Evolutionary conservation across 116 monocot genomes (phyloP), one percentile per base, ranked within the genome.

Genomic region (Zostera marina): DNA sequence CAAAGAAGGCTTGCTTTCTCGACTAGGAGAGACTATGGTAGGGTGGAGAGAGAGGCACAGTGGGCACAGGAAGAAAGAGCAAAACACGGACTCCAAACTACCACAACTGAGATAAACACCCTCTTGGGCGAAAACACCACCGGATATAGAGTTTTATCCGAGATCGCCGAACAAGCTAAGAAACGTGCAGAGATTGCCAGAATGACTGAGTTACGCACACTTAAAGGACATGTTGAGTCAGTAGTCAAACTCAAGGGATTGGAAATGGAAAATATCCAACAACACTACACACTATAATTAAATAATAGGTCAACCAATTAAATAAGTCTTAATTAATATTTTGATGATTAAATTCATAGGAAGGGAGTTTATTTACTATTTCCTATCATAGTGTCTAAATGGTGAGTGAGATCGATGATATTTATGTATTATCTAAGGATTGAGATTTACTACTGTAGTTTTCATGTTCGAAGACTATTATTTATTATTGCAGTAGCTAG

Each of bases 1-100:
- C 74, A 84, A 59, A 90, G 78, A 20, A 22, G 82, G 83, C 80
- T 75, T n/a, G 88, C 88, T 2, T 92, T 92, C 70, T 82, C 80
- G 20, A 68, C 72, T 5, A 70, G 53, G 63, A 77, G 77, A 63
- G 80, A 84, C 48, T 84, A 84, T 45, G 84, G 80, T 1, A 76
- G 46, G 32, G 80, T 69, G 1, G 68, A 85, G 77, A 74, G 85
- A 56, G 77, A 85, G 66, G 85, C 80, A 5, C 74, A 80, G 41
- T 85, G 85, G 85, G 85, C 85, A 1, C 24, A 60, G 52, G 80
- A 77, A 9, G 79, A 85, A 60, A 65, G 85, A 47, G 77, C 80
- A 11, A 74, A 71, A 23, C 77, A 85, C 26, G 85, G 85, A 17
- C 85, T 85, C 13, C 74, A 74, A 46, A 44, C 74, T 9, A 46